Percentiles rank a stretch among this genome's conserved stretches.
phyloP scores from a whole-genome alignment of 441 rosid species.

The Macaranga tanarius region DNA sequence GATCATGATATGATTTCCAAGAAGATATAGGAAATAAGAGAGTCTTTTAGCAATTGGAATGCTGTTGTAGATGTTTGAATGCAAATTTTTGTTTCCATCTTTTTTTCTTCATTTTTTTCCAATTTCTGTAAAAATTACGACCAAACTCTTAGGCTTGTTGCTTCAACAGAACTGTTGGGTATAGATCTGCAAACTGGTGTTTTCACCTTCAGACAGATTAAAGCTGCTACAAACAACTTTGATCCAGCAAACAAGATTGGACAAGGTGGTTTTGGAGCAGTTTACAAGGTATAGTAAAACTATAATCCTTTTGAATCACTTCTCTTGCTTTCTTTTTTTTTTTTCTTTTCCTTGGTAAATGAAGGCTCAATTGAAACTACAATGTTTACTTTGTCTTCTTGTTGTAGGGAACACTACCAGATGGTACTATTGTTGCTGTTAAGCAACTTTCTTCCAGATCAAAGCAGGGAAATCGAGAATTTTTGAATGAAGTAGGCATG shows the following conservation, averaged over 20 bases:
- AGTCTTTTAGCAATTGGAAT: too few relatives aligned
- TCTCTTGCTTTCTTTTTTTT: background rate
- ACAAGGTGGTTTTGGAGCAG: slow-evolving; percentile 87
- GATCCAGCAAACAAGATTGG: slow-evolving; percentile 68
- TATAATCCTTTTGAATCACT: background rate
- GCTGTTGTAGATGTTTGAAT: too few relatives aligned
- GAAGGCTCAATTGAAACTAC: background rate
- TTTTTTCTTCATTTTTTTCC: too few relatives aligned
- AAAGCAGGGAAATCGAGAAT: slow-evolving; percentile 69
- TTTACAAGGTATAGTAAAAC: slow-evolving; percentile 52
- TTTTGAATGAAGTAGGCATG: slow-evolving; percentile 71
- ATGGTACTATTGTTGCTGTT: slow-evolving; percentile 65
- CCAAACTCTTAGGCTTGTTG: background rate
- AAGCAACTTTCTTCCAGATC: slow-evolving; percentile 76
- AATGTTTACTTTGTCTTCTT: background rate
- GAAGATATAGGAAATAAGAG: too few relatives aligned
- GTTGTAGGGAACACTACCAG: slow-evolving; percentile 52
- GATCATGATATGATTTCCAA: too few relatives aligned
- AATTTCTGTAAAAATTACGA: too few relatives aligned
- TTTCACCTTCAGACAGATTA: slow-evolving; percentile 64
- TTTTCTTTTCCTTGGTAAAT: background rate
- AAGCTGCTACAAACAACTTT: slow-evolving; percentile 65
- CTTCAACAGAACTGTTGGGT: slow-evolving; percentile 26
- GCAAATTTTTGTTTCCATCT: too few relatives aligned
- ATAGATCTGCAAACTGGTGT: slow-evolving; percentile 35